phyloP scores from a whole-genome alignment of 108 stramenopile genomes.

The Schizochytrium sp. region DNA sequence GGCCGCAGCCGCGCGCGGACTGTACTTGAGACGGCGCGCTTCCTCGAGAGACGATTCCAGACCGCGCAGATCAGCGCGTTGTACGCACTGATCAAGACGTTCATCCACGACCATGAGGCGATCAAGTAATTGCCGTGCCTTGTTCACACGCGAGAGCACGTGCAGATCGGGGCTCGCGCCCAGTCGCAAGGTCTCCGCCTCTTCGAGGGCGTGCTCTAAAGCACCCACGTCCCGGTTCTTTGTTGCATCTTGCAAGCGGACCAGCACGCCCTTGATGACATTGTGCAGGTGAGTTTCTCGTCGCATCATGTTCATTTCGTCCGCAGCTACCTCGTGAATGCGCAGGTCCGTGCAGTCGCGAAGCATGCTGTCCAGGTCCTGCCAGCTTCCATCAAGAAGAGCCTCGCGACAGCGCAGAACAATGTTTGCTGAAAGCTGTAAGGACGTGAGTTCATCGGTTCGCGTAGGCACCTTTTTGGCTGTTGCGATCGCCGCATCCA shows the following conservation, averaged over 20 bases:
- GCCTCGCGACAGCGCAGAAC: constrained; percentile 4
- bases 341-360: neutral
- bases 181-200: neutral
- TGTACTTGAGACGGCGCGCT: neutral
- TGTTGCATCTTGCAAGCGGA: neutral
- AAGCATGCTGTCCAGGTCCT: neutral
- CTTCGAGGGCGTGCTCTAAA: neutral
- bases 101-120: constrained; percentile 8
- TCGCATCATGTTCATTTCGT: neutral
- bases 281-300: neutral
- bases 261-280: neutral
- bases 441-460: neutral
- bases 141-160: constrained; percentile 2
- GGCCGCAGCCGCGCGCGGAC: neutral
- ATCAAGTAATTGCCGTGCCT: neutral
- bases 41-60: neutral
- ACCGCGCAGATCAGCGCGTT: neutral
- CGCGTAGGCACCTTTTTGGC: neutral
- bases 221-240: neutral
- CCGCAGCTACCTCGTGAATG: neutral
- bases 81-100: neutral
- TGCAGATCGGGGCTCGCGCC: neutral
- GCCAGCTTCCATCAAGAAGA: neutral
- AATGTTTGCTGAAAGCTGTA: neutral
- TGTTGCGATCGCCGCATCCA: neutral